Conservation (phyloP, 257 asterid genomes). For the Perilla frutescens region DNA sequence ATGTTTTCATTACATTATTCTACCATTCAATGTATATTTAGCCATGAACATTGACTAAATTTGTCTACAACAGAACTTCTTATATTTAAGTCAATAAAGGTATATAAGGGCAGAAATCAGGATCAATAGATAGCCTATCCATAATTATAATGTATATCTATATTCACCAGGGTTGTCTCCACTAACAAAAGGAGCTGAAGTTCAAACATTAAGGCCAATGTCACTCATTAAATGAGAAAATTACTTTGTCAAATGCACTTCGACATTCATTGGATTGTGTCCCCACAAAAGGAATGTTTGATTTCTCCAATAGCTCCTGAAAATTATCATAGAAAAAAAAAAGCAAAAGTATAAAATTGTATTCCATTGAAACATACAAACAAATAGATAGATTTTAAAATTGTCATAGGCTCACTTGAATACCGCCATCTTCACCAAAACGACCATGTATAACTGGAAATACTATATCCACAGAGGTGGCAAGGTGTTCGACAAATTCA, state of each 20-base stretch:
- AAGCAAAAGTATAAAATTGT: conserved; percentile 10
- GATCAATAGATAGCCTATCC: conserved; percentile 9
- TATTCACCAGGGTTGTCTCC: background rate
- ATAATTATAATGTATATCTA: background rate
- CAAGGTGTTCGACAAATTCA: conserved; percentile 72
- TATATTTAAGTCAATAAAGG: background rate
- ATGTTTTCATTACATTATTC: background rate
- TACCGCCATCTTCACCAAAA: conserved; percentile 95
- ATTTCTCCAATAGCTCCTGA: conserved; percentile 75
- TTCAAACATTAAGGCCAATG: conserved; percentile 7
- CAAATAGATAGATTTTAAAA: conserved; percentile 14
- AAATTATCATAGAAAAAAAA: conserved; percentile 23
- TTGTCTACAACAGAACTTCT: background rate
- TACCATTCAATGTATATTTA: background rate
- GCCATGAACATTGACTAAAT: background rate
- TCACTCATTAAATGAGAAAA: conserved; percentile 29
- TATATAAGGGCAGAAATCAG: conserved; percentile 12
- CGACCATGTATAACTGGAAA: conserved; percentile 96
- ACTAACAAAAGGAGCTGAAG: background rate
- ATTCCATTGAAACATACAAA: conserved; percentile 7
- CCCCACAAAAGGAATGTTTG: conserved; percentile 78
- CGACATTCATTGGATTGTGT: conserved; percentile 71
- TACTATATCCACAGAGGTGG: conserved; percentile 76
- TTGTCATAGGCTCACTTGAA: conserved; percentile 64
- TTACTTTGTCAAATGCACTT: conserved; percentile 85